phyloP scores from a whole-genome alignment of 1,284 basidiomycete genomes.

The Fomitiporia mediterranea region DNA sequence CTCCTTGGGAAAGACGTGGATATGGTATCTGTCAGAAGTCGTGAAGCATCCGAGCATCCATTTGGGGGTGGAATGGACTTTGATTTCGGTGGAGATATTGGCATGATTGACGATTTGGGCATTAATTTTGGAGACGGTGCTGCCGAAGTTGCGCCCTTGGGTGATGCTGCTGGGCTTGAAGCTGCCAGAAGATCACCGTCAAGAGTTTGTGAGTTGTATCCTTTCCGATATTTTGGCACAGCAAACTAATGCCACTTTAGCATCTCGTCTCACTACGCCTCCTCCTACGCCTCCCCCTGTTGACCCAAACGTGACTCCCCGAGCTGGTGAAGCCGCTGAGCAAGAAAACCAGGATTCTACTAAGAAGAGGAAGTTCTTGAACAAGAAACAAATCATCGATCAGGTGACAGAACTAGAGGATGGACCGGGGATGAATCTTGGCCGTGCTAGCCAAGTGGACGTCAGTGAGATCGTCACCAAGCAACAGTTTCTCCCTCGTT shows the following conservation, averaged over 20 bases:
- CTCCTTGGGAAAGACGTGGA: conserved; percentile 57
- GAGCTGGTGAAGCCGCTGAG: conserved; percentile 24
- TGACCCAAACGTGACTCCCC: conserved; percentile 43
- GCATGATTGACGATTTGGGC: conserved; percentile 64
- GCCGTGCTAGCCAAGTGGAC: conserved; percentile 59
- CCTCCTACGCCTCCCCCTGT: conserved; percentile 66
- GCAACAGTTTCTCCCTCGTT: conserved; percentile 80
- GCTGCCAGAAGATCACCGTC: conserved; percentile 53
- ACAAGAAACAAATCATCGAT: conserved; percentile 46
- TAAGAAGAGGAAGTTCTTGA: conserved; percentile 50
- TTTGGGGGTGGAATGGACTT: conserved; percentile 58
- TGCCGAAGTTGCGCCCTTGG: conserved; percentile 28
- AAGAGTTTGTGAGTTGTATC: conserved; percentile 55
- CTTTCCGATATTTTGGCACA: conserved; percentile 11
- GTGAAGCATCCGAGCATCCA: conserved; percentile 59
- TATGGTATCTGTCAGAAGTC: conserved; percentile 53
- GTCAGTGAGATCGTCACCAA: conserved; percentile 72
- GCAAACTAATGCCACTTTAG: conserved; percentile 33
- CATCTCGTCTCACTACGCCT: conserved; percentile 67
- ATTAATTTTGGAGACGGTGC: conserved; percentile 61
- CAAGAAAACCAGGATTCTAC: conserved; percentile 33
- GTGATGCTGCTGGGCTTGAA: conserved; percentile 32
- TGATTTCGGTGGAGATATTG: conserved; percentile 48
- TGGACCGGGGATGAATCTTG: conserved; percentile 54
- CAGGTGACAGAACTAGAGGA: conserved; percentile 79